A percentile compares a stretch with the other conserved stretches of the same genome.
phyloP scores from a whole-genome alignment of 176 grass and related monocot species.

The Olyra latifolia region DNA sequence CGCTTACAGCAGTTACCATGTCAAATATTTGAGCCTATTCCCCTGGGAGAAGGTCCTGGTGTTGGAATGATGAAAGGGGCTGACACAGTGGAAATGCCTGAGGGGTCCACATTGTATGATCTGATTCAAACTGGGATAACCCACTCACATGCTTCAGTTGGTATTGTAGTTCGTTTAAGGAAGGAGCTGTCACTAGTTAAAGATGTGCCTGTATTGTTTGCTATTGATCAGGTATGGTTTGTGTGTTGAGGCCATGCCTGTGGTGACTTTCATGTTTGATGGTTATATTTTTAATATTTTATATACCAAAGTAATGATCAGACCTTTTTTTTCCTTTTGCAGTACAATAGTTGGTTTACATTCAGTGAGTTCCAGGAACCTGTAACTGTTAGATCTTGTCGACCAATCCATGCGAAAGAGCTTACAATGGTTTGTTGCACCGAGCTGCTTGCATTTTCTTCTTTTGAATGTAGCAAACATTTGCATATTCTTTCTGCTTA shows the following conservation, averaged over 20 bases:
- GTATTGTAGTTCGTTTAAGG: constrained; percentile 75
- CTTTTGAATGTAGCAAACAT: constrained; percentile 12
- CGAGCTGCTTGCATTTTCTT: constrained; percentile 13
- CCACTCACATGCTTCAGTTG: constrained; percentile 72
- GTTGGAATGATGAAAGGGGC: constrained; percentile 82
- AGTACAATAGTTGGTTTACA: constrained; percentile 99
- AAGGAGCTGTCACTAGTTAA: constrained; percentile 84
- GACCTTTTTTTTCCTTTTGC: constrained; percentile 42
- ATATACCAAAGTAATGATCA: neutral
- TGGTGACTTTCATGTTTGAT: neutral
- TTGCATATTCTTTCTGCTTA: constrained; percentile 7
- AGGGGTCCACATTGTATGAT: constrained; percentile 91
- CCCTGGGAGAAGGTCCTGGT: constrained; percentile 89
- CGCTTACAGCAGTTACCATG: constrained; percentile 73
- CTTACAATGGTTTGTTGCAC: constrained; percentile 70
- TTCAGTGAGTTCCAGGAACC: constrained; percentile 93
- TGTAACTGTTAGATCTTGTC: constrained; percentile 68
- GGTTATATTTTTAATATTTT: neutral
- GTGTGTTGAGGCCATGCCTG: constrained; percentile 26
- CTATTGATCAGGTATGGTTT: constrained; percentile 82
- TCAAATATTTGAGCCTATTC: constrained; percentile 84
- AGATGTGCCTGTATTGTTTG: constrained; percentile 87
- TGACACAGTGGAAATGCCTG: constrained; percentile 90
- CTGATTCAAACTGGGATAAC: constrained; percentile 98
- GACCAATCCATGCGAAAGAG: constrained; percentile 84